Evolutionary conservation across 805 yeast species (phyloP), one percentile per base, ranked within the genome.

Genomic region (Debaryomyces tyrocola): DNA sequence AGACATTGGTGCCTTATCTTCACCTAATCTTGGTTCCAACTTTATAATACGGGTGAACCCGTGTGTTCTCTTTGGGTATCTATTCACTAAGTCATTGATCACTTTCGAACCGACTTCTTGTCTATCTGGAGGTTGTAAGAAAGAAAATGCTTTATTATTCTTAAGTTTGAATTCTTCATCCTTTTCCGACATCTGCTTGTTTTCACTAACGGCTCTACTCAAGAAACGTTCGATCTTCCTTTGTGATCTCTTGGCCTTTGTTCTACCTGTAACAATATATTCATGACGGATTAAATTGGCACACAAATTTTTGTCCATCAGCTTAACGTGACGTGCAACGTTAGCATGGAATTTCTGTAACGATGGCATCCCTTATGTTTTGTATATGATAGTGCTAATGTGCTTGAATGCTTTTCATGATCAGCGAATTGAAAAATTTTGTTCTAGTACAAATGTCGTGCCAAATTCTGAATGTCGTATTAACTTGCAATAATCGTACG

Each of bases 1-100:
- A 0, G 94, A 84, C 75, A 88, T 94, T 28, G 91, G 91, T 0
- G 97, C 96, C 50, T 83, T 86, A 63, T 94, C 99, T 50, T 71
- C 75, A 46, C 94, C 91, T 40, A 85, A 66, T 54, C 98, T 77
- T 14, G 91, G 90, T 65, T 94, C 98, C 50, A 94, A 72, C 55
- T 80, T 84, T 51, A 90, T 69, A 44, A 92, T 80, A 55, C 98
- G 80, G 2, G 97, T 90, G 70, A 85, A 92, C 1, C 97, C 97
- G 50, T 90, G 87, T 0, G 66, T 60, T 68, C 96, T 79, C 20
- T 66, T 58, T 4, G 70, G 58, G 60, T 87, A 91, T 47, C 96
- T 75, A 36, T 79, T 74, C 4, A 82, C 79, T 35, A 91, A 72
- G 36, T 80, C 89, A 14, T 75, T 77, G 49, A 85, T 72, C 37